phyloP scores from a whole-genome alignment of 768 basidiomycete genomes.

The Porphyrellus cyaneotinctus region DNA sequence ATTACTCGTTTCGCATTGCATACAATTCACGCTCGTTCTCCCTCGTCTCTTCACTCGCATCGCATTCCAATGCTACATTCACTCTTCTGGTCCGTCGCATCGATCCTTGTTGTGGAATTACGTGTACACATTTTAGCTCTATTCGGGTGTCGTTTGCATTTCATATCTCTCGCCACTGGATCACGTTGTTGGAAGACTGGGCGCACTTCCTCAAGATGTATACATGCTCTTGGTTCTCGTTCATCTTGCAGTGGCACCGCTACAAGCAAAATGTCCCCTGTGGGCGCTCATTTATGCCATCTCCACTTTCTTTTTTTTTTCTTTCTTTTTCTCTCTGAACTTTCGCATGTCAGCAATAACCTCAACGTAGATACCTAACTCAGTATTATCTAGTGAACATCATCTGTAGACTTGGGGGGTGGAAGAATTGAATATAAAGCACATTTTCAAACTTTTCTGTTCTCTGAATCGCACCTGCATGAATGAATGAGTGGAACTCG shows the following conservation, averaged over 20 bases:
- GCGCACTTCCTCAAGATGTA: slow-evolving; percentile 20
- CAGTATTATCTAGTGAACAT: slow-evolving; percentile 20
- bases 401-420: slow-evolving; percentile 22
- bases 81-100: slow-evolving; percentile 6
- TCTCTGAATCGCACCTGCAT: too few relatives aligned
- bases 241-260: neutral
- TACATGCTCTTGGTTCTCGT: slow-evolving; percentile 5
- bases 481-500: too few relatives aligned
- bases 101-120: slow-evolving; percentile 32
- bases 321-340: neutral
- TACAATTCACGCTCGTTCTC: slow-evolving; percentile 11
- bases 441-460: neutral
- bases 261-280: neutral
- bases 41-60: neutral
- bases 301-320: neutral
- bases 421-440: slow-evolving; percentile 16
- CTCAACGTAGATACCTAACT: slow-evolving; percentile 17
- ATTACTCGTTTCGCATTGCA: slow-evolving; percentile 10
- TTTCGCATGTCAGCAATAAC: slow-evolving; percentile 5
- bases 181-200: neutral
- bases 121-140: slow-evolving; percentile 26
- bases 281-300: slow-evolving; percentile 4
- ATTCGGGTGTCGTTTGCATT: slow-evolving; percentile 13
- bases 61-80: slow-evolving; percentile 2
- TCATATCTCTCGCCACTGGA: slow-evolving; percentile 1